These are phyloP conservation scores for Mucor lusitanicus DNA, from an alignment of 371 early-diverging fungal genomes.

Conservation along the genomic window DNA sequence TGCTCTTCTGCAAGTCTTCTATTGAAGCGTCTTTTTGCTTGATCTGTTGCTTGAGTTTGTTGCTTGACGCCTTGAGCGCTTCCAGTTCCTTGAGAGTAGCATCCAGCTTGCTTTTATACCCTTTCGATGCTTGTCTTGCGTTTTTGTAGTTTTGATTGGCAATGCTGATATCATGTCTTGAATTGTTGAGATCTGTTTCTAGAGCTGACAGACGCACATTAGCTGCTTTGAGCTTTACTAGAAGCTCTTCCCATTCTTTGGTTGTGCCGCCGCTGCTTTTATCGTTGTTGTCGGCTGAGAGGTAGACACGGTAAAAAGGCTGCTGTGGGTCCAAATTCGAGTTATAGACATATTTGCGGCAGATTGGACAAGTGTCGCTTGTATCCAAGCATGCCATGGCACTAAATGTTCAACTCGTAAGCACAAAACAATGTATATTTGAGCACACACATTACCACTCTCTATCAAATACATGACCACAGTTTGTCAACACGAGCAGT, in stretches of 20 bases:
- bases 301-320: not conserved
- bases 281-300: not conserved
- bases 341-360: not conserved
- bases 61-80: not conserved
- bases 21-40: not conserved
- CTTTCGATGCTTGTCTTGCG: not conserved
- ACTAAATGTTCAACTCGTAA: not conserved
- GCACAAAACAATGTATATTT: not conserved
- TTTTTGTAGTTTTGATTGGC: not conserved
- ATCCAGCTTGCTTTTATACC: not conserved
- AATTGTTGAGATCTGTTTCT: not conserved
- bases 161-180: not conserved
- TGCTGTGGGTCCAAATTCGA: not conserved
- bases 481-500: not conserved
- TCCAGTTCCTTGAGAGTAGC: not conserved
- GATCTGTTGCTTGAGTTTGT: not conserved
- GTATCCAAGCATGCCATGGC: not conserved
- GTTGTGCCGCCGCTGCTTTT: not conserved
- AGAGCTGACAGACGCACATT: not conserved
- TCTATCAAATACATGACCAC: not conserved
- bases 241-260: not conserved
- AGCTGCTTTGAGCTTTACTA: not conserved
- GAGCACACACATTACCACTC: not conserved
- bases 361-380: not conserved
- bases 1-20: not conserved